Evolutionary conservation across 169 alveolate genomes (phyloP), one percentile per base, ranked within the genome.

Genomic region (Plasmodium fragile): DNA sequence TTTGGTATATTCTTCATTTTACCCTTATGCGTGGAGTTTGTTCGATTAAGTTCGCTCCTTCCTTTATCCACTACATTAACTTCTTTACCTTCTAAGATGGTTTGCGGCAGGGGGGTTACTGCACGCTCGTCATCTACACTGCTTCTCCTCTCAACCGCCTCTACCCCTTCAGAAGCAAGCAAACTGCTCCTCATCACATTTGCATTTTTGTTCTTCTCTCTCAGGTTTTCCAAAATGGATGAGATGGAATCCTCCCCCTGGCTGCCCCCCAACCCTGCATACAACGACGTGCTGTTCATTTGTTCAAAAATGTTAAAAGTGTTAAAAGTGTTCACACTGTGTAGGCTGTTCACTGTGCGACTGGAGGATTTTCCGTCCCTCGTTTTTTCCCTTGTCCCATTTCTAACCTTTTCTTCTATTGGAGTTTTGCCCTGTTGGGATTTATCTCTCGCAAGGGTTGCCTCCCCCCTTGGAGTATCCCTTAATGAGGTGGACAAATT

Each of bases 271-370:
- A n/a, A n/a, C 70, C 82, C 82, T 5, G 43, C 25, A 49, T 91
- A 91, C 39, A 91, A 80, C 18, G 92, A 91, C 7, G 77, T 43
- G 30, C 81, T 73, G n/a, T 94, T 92, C 34, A 95, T 80, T 39
- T 87, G 80, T 81, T 95, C 92, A 73, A 92, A 94, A 39, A 82
- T 45, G 30, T 83, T 65, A 3, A 43, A 80, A 55, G n/a, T n/a
- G n/a, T 95, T 90, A 73, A 92, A 94, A 39, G 79, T 45, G 30
- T 83, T 65, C 2, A 43, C 77, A 55, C 89, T 75, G 22, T 84
- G 73, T 8, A 3, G 55, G 18, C 43, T 72, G 75, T 49, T 70
- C 80, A 30, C 36, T 10, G 11, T 83, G 82, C 7, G 82, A 72
- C 25, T 84, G 43, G 55, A 83, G 36, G 30, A 69, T 32, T 28